A percentile compares a stretch with the other conserved stretches of the same genome.
phyloP scores from a whole-genome alignment of 495 filamentous ascomycete species.

The Penicillium lagena region DNA sequence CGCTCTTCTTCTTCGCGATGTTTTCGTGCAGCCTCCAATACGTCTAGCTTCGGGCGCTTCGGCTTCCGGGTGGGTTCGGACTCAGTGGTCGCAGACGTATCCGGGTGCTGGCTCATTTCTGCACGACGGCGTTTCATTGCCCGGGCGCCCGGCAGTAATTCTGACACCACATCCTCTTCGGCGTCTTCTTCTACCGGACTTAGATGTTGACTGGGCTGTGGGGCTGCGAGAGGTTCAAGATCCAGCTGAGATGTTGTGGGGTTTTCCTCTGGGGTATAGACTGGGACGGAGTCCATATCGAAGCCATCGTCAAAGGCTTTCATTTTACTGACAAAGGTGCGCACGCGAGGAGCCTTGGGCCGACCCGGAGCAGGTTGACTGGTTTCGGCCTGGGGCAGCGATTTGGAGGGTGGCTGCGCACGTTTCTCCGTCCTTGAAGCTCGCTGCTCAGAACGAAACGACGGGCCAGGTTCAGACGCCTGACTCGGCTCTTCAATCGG shows the following conservation, averaged over 20 bases:
- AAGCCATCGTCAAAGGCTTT: constrained; percentile 65
- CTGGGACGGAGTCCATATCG: constrained; percentile 38
- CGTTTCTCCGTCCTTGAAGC: background rate
- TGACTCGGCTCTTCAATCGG: constrained; percentile 24
- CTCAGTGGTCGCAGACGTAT: constrained; percentile 5
- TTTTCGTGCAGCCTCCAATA: constrained; percentile 61
- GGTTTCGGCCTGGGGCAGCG: constrained; percentile 5
- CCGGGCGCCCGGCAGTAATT: constrained; percentile 62
- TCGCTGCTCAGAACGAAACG: constrained; percentile 8
- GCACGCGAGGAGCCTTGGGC: constrained; percentile 24
- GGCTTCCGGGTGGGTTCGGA: constrained; percentile 22
- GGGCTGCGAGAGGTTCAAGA: constrained; percentile 11
- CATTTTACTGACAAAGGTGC: constrained; percentile 54
- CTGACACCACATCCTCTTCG: constrained; percentile 52
- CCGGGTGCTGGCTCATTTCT: constrained; percentile 17
- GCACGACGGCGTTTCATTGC: constrained; percentile 61
- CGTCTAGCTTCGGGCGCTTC: constrained; percentile 56
- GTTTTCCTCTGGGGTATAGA: constrained; percentile 20
- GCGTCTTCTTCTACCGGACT: constrained; percentile 31
- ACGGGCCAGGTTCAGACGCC: background rate
- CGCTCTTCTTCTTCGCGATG: constrained; percentile 54
- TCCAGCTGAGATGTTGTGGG: constrained; percentile 16
- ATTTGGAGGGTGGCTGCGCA: background rate
- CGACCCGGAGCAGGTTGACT: constrained; percentile 9
- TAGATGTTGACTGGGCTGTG: constrained; percentile 5